Conservation (phyloP, 2,329 filamentous ascomycete genomes). For the Pseudogymnoascus sp. region DNA sequence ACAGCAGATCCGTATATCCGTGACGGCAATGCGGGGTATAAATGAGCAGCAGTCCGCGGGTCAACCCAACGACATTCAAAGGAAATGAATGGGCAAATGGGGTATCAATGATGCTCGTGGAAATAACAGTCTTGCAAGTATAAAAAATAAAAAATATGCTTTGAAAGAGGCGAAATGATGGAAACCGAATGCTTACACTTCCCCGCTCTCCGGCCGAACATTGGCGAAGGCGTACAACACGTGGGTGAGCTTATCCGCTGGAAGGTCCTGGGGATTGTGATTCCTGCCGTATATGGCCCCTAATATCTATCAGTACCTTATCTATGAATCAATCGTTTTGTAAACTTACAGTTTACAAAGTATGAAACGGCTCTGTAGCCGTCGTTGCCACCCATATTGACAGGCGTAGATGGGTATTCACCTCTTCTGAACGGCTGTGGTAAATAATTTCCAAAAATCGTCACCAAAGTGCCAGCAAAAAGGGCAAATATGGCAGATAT, state of each 20-base stretch:
- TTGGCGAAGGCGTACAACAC: slow-evolving; percentile 90
- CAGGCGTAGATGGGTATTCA: not conserved
- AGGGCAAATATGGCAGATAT: slow-evolving; percentile 17
- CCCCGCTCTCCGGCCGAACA: slow-evolving; percentile 67
- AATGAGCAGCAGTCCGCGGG: no score
- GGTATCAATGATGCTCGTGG: not conserved
- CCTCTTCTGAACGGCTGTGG: not conserved
- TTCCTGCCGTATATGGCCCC: slow-evolving; percentile 81
- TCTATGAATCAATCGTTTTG: not conserved
- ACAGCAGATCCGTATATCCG: not conserved
- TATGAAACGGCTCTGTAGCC: slow-evolving; percentile 64
- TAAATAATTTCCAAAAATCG: slow-evolving; percentile 11
- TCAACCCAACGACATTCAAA: not conserved
- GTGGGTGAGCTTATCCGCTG: slow-evolving; percentile 75
- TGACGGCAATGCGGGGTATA: not conserved
- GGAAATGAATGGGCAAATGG: not conserved
- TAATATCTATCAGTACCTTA: slow-evolving; percentile 14
- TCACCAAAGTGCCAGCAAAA: slow-evolving; percentile 16
- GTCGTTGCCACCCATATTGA: slow-evolving; percentile 24
- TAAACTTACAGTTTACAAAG: slow-evolving; percentile 58
- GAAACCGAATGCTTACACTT: slow-evolving; percentile 48
- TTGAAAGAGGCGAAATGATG: not conserved
- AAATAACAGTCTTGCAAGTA: not conserved
- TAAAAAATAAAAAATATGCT: not conserved
- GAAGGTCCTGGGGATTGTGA: slow-evolving; percentile 78